phyloP scores from a whole-genome alignment of 768 basidiomycete genomes.

The Leccinum barrowsii region DNA sequence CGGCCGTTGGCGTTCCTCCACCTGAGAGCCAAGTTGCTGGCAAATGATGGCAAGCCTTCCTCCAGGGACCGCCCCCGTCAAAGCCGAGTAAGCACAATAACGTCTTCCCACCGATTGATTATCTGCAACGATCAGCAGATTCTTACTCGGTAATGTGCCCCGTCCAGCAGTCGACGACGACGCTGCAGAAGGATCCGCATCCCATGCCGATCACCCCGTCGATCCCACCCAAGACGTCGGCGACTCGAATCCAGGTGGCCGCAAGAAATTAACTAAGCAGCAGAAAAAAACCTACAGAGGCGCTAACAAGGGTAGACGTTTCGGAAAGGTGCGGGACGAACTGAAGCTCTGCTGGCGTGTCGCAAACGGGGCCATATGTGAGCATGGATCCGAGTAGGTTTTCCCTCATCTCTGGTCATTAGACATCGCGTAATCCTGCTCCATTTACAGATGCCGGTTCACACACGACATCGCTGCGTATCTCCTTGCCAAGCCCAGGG shows the following conservation, averaged over 20 bases:
- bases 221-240: conserved; percentile 33
- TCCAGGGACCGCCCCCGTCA: conserved; percentile 52
- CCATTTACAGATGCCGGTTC: conserved; percentile 59
- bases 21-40: no score
- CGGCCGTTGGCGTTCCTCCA: no score
- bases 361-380: conserved; percentile 67
- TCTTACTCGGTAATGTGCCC: conserved; percentile 32
- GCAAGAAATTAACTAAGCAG: conserved; percentile 51
- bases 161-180: conserved; percentile 47
- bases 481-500: conserved; percentile 69
- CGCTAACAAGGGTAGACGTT: conserved; percentile 79
- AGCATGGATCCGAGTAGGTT: conserved; percentile 61
- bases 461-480: conserved; percentile 77
- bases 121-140: conserved; percentile 31
- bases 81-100: conserved; percentile 41
- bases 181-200: conserved; percentile 59
- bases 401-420: neutral
- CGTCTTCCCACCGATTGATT: neutral
- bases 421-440: neutral
- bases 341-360: conserved; percentile 80
- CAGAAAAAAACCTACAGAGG: conserved; percentile 74
- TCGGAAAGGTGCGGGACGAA: conserved; percentile 75
- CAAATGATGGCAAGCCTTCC: conserved; percentile 1
- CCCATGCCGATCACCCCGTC: conserved; percentile 22
- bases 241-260: conserved; percentile 21